Percentiles rank a stretch among this genome's conserved stretches.
These are phyloP conservation scores for Talaromyces proteolyticus DNA, from an alignment of 495 filamentous ascomycete genomes.

Conservation along the genomic window DNA sequence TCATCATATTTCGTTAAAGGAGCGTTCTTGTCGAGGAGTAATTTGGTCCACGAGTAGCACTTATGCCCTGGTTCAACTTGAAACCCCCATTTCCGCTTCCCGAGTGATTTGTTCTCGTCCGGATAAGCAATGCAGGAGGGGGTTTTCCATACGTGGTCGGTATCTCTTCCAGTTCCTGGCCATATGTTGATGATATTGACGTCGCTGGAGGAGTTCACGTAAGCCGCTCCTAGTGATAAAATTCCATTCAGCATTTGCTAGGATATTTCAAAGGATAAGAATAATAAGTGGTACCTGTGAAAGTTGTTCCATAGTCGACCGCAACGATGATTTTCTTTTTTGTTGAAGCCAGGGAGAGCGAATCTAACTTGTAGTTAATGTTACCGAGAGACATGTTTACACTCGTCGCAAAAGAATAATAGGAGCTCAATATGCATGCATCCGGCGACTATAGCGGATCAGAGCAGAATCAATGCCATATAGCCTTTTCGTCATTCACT, in stretches of 20 bases:
- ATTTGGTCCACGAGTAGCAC: conserved; percentile 13
- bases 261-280: background rate
- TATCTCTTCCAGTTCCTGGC: conserved; percentile 6
- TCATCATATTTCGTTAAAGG: conserved; percentile 9
- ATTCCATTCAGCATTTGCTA: background rate
- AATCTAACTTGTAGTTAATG: background rate
- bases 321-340: conserved; percentile 20
- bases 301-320: conserved; percentile 44
- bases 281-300: conserved; percentile 8
- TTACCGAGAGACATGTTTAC: background rate
- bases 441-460: background rate
- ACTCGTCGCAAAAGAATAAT: no score
- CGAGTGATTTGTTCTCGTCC: background rate
- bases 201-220: conserved; percentile 5
- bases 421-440: background rate
- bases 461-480: background rate
- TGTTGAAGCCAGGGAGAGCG: background rate
- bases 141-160: conserved; percentile 5
- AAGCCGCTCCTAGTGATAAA: conserved; percentile 3
- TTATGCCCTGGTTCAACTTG: conserved; percentile 7
- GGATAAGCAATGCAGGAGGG: conserved; percentile 9
- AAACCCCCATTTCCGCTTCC: conserved; percentile 9
- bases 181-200: conserved; percentile 10
- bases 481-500: no score
- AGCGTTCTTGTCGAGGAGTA: conserved; percentile 11